Conservation (phyloP, 2,329 filamentous ascomycete species). For the Monosporascus sp. region DNA sequence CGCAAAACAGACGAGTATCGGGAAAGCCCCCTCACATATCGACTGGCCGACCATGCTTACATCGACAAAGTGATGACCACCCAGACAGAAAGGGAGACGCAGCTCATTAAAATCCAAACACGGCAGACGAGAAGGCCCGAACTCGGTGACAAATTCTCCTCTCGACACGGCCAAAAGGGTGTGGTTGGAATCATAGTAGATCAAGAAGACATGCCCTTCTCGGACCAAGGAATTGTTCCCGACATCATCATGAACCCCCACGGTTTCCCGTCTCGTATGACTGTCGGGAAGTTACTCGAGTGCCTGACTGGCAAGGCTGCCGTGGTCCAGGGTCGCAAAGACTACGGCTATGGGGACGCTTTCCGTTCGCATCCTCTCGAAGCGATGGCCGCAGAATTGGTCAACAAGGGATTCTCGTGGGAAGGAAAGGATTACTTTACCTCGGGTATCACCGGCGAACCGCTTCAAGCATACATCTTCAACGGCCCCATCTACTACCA, state of each 20-base stretch:
- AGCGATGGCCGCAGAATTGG: slow-evolving; percentile 79
- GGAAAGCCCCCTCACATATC: slow-evolving; percentile 70
- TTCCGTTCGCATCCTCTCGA: slow-evolving; percentile 80
- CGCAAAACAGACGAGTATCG: slow-evolving; percentile 58
- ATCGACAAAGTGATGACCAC: slow-evolving; percentile 97
- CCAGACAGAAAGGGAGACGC: slow-evolving; percentile 78
- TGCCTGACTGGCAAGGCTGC: slow-evolving; percentile 92
- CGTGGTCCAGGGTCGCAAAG: slow-evolving; percentile 74
- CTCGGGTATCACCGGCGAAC: slow-evolving; percentile 89
- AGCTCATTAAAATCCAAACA: slow-evolving; percentile 88
- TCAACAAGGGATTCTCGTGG: slow-evolving; percentile 89
- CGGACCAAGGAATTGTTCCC: slow-evolving; percentile 81
- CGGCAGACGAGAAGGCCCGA: slow-evolving; percentile 94
- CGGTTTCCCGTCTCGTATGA: slow-evolving; percentile 99
- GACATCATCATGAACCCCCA: slow-evolving; percentile 99
- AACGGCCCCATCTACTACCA: slow-evolving; percentile 99
- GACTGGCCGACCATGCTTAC: slow-evolving; percentile 76
- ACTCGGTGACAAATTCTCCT: slow-evolving; percentile 97
- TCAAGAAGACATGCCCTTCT: slow-evolving; percentile 95
- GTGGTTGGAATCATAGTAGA: slow-evolving; percentile 95
- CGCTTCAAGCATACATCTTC: slow-evolving; percentile 93
- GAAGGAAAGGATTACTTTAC: slow-evolving; percentile 97
- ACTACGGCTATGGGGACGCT: slow-evolving; percentile 78
- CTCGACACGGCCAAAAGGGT: slow-evolving; percentile 96
- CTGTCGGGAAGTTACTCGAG: slow-evolving; percentile 95